phyloP scores from a whole-genome alignment of 1,139 yeast species.

The Candida sp. region DNA sequence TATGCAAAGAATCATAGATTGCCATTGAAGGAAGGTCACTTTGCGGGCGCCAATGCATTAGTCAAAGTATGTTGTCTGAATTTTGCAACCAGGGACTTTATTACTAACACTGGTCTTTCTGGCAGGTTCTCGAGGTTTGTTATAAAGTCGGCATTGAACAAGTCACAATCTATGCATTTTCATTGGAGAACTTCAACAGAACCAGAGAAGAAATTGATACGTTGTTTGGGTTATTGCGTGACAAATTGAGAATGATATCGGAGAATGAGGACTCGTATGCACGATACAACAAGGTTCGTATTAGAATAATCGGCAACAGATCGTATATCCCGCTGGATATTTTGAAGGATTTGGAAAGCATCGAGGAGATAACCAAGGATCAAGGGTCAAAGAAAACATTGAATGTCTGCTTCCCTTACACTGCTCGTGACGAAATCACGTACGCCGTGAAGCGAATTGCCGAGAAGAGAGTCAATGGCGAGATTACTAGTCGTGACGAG shows the following conservation, averaged over 20 bases:
- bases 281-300: conserved; percentile 32
- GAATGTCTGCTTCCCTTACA: conserved; percentile 61
- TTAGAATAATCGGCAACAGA: conserved; percentile 54
- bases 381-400: conserved; percentile 29
- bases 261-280: conserved; percentile 36
- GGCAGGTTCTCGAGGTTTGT: conserved; percentile 46
- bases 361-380: conserved; percentile 43
- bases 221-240: conserved; percentile 49
- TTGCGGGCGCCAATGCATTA: conserved; percentile 56
- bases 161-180: conserved; percentile 60
- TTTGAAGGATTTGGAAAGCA: conserved; percentile 42
- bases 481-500: conserved; percentile 26
- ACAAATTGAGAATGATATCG: conserved; percentile 31
- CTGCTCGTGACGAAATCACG: conserved; percentile 61
- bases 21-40: conserved; percentile 54
- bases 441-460: conserved; percentile 38
- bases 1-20: conserved; percentile 48
- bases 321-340: conserved; percentile 50
- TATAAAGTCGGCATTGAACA: conserved; percentile 49
- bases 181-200: conserved; percentile 61
- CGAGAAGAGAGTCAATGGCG: conserved; percentile 23
- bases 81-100: not conserved
- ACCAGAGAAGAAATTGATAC: conserved; percentile 56
- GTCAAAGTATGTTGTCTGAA: conserved; percentile 29
- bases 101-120: not conserved